Evolutionary conservation across 179 eudicot species (phyloP), one percentile per base, ranked within the genome.

Genomic region (Carnegiea gigantea): DNA sequence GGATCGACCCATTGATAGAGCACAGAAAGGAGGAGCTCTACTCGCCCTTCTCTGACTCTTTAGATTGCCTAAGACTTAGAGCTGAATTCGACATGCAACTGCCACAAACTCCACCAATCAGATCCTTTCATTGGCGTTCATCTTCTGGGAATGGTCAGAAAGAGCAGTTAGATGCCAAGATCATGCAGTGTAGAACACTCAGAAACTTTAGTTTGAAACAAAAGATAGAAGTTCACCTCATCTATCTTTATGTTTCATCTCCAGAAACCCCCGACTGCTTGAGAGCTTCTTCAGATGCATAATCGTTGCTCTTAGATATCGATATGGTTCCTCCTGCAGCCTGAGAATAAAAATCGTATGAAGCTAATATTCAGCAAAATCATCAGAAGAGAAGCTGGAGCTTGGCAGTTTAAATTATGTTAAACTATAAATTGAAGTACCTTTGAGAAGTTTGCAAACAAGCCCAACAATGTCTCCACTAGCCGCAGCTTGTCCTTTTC

Each of bases 401-500:
- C 8, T 21, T 21, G 26, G 28, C 10, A 6, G 68, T 9, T n/a
- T 62, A 13, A 54, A 23, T 23, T 62, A 62, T 62, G 26, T 15
- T 64, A 43, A 28, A 26, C 3, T 62, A 6, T 15, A 75, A 40
- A 18, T n/a, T 9, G 1, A 6, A 36, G 53, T 70, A 94, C 98
- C 98, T 92, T 90, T 79, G 91, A 78, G 84, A 93, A 89, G 85
- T 85, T 89, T 75, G 93, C 92, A 78, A 93, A 91, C 86, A 95
- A 86, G 82, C 88, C 89, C 48, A 90, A 49, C 77, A 93, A 83
- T 82, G 83, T 89, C 75, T 95, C 91, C 53, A 93, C 92, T 40
- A 89, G 79, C 79, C 88, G 92, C 46, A 89, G 80, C 80, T 89
- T 93, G 87, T 92, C 96, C 81, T 82, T 91, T 84, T 95, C 96